phyloP scores from a whole-genome alignment of 805 yeast genomes.

The Candida tallmaniae region DNA sequence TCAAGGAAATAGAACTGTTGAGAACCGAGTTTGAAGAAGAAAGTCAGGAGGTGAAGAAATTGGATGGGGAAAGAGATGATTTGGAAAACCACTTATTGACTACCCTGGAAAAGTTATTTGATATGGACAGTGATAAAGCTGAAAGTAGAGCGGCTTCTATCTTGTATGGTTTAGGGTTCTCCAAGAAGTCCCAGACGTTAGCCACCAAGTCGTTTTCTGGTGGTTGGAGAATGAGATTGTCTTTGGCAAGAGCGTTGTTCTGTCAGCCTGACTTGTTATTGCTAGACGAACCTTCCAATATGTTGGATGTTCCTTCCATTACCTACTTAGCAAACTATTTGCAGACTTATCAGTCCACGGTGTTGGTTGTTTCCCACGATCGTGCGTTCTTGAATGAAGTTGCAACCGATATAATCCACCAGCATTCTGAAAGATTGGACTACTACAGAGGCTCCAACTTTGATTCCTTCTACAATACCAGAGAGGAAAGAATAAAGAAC shows the following conservation, averaged over 20 bases:
- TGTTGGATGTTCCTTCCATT: constrained; percentile 99
- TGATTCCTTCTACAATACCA: constrained; percentile 86
- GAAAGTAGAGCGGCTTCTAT: constrained; percentile 96
- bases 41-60: constrained; percentile 65
- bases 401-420: constrained; percentile 97
- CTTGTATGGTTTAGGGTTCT: constrained; percentile 88
- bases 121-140: constrained; percentile 96
- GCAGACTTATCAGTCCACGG: constrained; percentile 87
- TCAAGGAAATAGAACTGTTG: constrained; percentile 68
- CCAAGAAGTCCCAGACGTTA: constrained; percentile 74
- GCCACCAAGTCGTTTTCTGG: constrained; percentile 94
- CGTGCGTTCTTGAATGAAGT: constrained; percentile 95
- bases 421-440: constrained; percentile 94
- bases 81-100: constrained; percentile 73
- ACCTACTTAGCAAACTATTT: constrained; percentile 88
- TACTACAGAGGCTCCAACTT: constrained; percentile 93
- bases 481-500: constrained; percentile 92
- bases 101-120: constrained; percentile 74
- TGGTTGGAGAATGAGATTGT: constrained; percentile 99
- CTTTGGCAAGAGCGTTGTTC: constrained; percentile 96
- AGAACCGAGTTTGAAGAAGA: constrained; percentile 65
- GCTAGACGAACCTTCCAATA: constrained; percentile 98
- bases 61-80: constrained; percentile 89
- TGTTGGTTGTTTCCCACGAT: constrained; percentile 95
- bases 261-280: constrained; percentile 92